A percentile compares a stretch with the other conserved stretches of the same genome.
These are phyloP conservation scores for Pelargonium fulgidum DNA, from an alignment of 441 rosid species.

Conservation along the genomic window DNA sequence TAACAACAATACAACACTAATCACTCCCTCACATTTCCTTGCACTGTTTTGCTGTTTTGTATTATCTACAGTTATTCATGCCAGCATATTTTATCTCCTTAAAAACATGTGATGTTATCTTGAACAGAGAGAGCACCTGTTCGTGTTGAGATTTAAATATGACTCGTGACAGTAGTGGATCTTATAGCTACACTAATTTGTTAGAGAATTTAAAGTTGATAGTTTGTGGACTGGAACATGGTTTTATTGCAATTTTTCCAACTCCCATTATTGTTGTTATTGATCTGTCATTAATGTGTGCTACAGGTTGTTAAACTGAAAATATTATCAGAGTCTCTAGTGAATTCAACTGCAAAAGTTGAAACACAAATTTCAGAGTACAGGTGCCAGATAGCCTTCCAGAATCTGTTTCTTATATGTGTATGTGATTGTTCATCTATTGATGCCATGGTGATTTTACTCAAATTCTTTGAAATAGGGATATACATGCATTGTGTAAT, in stretches of 20 bases:
- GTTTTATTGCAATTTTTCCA: neutral
- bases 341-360: conserved; percentile 61
- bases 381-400: conserved; percentile 41
- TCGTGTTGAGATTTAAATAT: no score
- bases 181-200: neutral
- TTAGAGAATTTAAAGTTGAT: conserved; percentile 1
- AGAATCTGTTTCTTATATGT: conserved; percentile 5
- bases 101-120: no score
- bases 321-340: conserved; percentile 72
- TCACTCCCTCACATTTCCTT: no score
- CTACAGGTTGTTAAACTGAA: conserved; percentile 75
- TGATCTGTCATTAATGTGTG: conserved; percentile 17
- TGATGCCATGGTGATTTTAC: neutral
- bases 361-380: conserved; percentile 71
- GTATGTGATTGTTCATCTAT: conserved; percentile 2
- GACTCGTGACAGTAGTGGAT: neutral
- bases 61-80: no score
- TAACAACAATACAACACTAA: no score
- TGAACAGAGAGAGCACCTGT: no score
- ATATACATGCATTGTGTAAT: neutral
- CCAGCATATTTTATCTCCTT: no score
- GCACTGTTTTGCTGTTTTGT: no score
- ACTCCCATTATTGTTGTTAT: neutral
- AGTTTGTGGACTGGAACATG: conserved; percentile 4
- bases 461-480: neutral